These are phyloP conservation scores for Coemansia sp. DNA, from an alignment of 192 early-diverging fungal species.

Conservation along the genomic window DNA sequence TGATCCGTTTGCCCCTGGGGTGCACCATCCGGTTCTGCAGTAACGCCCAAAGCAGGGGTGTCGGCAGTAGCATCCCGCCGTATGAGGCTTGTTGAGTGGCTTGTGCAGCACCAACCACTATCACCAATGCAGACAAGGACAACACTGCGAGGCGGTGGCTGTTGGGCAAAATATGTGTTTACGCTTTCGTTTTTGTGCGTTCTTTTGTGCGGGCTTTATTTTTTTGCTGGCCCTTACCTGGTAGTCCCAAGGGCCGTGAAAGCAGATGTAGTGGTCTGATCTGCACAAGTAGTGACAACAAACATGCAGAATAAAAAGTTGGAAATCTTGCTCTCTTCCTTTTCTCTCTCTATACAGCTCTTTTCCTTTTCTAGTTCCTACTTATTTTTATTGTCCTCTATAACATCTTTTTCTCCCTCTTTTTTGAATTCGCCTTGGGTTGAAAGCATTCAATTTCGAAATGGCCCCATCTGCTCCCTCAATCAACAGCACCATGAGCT, in stretches of 20 bases:
- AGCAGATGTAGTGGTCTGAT: background rate
- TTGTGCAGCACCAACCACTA: background rate
- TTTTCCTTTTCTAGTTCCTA: background rate
- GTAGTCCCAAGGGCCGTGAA: background rate
- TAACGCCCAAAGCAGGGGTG: background rate
- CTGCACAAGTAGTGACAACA: slow-evolving; percentile 1
- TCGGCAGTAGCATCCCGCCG: background rate
- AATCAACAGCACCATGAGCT: slow-evolving; percentile 51
- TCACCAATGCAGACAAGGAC: background rate
- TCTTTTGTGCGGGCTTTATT: background rate
- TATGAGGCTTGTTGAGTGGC: slow-evolving; percentile 1
- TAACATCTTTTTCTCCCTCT: background rate
- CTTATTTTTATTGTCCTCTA: background rate
- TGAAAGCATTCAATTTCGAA: slow-evolving; percentile 5
- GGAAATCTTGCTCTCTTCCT: slow-evolving; percentile 2
- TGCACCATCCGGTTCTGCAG: background rate
- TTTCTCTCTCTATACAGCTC: background rate
- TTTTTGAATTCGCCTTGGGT: background rate
- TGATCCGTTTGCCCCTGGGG: slow-evolving; percentile 6
- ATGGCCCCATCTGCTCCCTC: slow-evolving; percentile 55
- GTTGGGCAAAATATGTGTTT: background rate
- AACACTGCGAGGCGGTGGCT: background rate
- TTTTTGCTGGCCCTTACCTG: background rate
- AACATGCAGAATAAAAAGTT: slow-evolving; percentile 6
- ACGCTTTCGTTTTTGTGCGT: background rate